Evolutionary conservation across 1,284 basidiomycete species (phyloP).

Genomic region (Xerocomus amazonicus): DNA sequence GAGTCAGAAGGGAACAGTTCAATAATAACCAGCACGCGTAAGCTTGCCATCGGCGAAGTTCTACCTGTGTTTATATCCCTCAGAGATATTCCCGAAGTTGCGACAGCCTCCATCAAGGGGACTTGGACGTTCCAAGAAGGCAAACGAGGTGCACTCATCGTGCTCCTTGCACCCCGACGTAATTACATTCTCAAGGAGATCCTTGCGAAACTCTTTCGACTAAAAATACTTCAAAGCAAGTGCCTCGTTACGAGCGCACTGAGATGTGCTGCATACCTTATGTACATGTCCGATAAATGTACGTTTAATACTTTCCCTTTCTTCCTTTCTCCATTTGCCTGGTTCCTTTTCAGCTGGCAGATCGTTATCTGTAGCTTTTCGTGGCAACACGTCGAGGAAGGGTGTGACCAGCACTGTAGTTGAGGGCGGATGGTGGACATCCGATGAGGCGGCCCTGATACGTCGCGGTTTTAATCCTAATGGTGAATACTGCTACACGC

Average conservation of each 20-base stretch:
- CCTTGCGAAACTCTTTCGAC: slow-evolving; percentile 2
- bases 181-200: slow-evolving; percentile 4
- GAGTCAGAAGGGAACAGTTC: slow-evolving; percentile 9
- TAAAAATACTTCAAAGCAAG: slow-evolving; percentile 6
- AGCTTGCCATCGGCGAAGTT: background rate
- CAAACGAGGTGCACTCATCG: slow-evolving; percentile 13
- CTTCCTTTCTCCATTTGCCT: background rate
- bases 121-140: slow-evolving; percentile 16
- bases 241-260: slow-evolving; percentile 12
- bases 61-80: too few species aligned
- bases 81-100: slow-evolving; percentile 9
- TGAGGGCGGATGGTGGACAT: slow-evolving; percentile 12
- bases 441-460: slow-evolving; percentile 8
- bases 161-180: slow-evolving; percentile 8
- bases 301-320: background rate
- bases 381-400: background rate
- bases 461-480: slow-evolving; percentile 4
- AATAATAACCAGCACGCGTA: background rate
- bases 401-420: background rate
- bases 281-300: slow-evolving; percentile 20
- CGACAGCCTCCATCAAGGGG: slow-evolving; percentile 8
- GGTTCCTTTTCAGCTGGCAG: slow-evolving; percentile 6
- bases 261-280: slow-evolving; percentile 17
- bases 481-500: slow-evolving; percentile 6
- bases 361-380: slow-evolving; percentile 4